phyloP scores from a whole-genome alignment of 2,329 filamentous ascomycete species.

The Pseudovirgaria hyperparasitica region DNA sequence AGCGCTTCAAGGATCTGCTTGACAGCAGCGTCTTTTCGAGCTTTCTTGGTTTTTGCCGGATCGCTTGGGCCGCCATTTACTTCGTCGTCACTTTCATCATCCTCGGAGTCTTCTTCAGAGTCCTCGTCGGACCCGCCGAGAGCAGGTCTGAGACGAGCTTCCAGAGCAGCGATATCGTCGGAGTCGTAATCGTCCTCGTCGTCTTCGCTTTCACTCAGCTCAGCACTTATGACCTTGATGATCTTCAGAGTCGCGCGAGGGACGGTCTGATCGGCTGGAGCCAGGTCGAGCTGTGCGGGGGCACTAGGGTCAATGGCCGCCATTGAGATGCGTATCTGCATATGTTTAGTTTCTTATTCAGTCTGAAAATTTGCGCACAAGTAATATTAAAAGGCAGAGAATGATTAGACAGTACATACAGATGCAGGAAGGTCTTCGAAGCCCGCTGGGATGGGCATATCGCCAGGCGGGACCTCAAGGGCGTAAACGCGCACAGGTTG shows the following conservation, averaged over 20 bases:
- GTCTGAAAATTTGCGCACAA: neutral
- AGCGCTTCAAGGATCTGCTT: slow-evolving; percentile 62
- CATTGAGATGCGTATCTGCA: slow-evolving; percentile 93
- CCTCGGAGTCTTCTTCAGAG: slow-evolving; percentile 30
- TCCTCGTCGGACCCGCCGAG: slow-evolving; percentile 22
- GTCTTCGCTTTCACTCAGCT: slow-evolving; percentile 47
- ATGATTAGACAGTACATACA: slow-evolving; percentile 42
- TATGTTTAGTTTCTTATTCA: slow-evolving; percentile 8
- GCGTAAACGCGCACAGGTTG: slow-evolving; percentile 83
- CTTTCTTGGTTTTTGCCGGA: slow-evolving; percentile 78
- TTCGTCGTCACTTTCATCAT: slow-evolving; percentile 54
- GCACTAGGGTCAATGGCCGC: slow-evolving; percentile 89
- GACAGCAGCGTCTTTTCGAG: slow-evolving; percentile 62
- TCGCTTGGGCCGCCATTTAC: slow-evolving; percentile 84
- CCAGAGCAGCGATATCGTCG: slow-evolving; percentile 28
- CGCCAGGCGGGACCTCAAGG: slow-evolving; percentile 77
- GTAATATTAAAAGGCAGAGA: slow-evolving; percentile 1
- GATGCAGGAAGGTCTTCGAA: slow-evolving; percentile 66
- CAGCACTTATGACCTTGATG: slow-evolving; percentile 50
- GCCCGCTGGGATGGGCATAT: slow-evolving; percentile 66
- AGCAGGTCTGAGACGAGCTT: slow-evolving; percentile 21
- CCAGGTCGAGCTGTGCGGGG: slow-evolving; percentile 33
- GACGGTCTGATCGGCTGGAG: slow-evolving; percentile 27
- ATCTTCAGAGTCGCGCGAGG: slow-evolving; percentile 84
- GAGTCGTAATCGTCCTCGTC: slow-evolving; percentile 36